phyloP scores from a whole-genome alignment of 345 rosid genomes.

The Isatis tinctoria region DNA sequence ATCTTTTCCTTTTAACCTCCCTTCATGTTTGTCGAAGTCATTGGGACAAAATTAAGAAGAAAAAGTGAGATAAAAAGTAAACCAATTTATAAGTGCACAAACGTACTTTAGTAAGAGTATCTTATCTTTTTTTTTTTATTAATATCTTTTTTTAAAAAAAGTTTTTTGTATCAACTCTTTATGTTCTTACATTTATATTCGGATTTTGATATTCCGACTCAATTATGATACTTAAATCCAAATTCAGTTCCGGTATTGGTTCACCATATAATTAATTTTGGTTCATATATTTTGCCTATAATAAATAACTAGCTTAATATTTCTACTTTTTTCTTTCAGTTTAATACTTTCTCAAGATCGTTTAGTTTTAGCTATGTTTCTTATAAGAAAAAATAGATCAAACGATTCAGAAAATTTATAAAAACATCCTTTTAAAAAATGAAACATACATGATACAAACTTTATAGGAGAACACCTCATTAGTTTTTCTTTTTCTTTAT shows the following conservation, averaged over 20 bases:
- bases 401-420: background rate
- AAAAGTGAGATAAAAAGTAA: constrained; percentile 11
- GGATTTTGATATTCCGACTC: background rate
- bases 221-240: background rate
- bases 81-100: constrained; percentile 8
- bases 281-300: background rate
- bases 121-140: too few relatives aligned
- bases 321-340: background rate
- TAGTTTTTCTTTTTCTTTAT: background rate
- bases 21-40: constrained; percentile 24
- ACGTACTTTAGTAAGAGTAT: constrained; percentile 1
- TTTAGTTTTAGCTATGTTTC: background rate
- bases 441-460: background rate
- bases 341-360: background rate
- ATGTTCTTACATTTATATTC: background rate
- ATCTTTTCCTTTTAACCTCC: constrained; percentile 7
- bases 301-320: background rate
- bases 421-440: background rate
- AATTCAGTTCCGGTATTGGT: background rate
- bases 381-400: background rate
- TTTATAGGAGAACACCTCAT: background rate
- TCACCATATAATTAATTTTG: background rate
- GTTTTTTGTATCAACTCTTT: too few relatives aligned
- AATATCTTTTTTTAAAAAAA: too few relatives aligned
- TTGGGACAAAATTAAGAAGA: background rate